phyloP scores from a whole-genome alignment of 2,329 filamentous ascomycete species.

The Botrytis porri region DNA sequence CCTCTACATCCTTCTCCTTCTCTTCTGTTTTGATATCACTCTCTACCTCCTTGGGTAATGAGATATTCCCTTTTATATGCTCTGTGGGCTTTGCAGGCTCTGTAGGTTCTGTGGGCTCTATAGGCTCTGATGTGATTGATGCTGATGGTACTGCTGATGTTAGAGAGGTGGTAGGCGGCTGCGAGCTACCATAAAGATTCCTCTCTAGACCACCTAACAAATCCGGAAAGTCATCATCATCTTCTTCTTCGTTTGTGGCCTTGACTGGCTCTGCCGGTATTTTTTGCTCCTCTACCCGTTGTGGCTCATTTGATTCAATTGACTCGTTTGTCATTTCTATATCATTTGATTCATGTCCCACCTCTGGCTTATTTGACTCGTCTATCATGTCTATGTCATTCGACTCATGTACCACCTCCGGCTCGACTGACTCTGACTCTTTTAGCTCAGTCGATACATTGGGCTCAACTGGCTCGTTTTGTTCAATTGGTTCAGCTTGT shows the following conservation, averaged over 20 bases:
- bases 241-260: conserved; percentile 21
- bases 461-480: neutral
- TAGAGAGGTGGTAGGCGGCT: neutral
- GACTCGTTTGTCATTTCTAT: neutral
- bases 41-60: neutral
- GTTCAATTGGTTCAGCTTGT: neutral
- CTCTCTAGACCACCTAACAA: conserved; percentile 34
- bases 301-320: neutral
- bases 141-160: neutral
- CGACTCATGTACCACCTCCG: neutral
- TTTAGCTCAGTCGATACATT: neutral
- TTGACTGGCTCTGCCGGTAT: neutral
- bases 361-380: neutral
- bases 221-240: conserved; percentile 32
- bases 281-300: neutral
- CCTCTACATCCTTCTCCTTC: neutral
- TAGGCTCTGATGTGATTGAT: neutral
- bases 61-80: neutral
- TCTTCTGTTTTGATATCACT: neutral
- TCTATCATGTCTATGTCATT: neutral
- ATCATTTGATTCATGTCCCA: neutral
- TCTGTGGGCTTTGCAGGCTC: neutral
- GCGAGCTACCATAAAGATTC: conserved; percentile 23
- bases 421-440: neutral
- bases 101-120: neutral